A percentile compares a stretch with the other conserved stretches of the same genome.
These are phyloP conservation scores for Luffa acutangula DNA, from an alignment of 306 rosid genomes.

Conservation along the genomic window DNA sequence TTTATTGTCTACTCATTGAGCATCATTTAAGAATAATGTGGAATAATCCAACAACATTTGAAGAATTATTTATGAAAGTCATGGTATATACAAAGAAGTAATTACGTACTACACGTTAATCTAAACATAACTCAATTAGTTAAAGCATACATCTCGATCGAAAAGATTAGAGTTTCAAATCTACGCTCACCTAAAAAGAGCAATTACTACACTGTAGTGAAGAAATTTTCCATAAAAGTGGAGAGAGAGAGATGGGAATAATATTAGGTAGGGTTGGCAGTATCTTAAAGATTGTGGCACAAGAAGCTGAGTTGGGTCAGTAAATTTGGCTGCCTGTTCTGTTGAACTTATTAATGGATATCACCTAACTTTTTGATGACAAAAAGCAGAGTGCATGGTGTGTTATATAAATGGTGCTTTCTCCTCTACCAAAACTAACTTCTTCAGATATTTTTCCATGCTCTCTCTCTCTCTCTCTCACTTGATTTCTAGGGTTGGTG, in stretches of 20 bases:
- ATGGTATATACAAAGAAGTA: no score
- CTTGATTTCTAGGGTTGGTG: background rate
- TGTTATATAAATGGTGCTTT: background rate
- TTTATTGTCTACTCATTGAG: no score
- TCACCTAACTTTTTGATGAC: background rate
- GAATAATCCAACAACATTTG: no score
- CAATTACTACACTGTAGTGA: no score
- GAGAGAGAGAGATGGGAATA: background rate
- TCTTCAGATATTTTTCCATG: background rate
- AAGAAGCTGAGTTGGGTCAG: background rate
- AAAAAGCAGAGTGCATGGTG: background rate
- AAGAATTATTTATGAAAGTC: no score
- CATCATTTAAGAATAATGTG: no score
- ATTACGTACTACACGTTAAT: no score
- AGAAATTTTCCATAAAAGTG: background rate
- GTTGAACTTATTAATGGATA: background rate
- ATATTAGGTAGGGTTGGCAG: background rate
- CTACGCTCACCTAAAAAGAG: no score
- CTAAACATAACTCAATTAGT: no score
- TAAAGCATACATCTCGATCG: no score
- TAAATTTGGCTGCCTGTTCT: background rate
- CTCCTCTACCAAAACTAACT: background rate
- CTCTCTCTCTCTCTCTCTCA: background rate
- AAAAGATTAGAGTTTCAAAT: no score
- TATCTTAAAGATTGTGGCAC: background rate